phyloP scores from a whole-genome alignment of 106 monocot genomes.

The Hemerocallis citrina region DNA sequence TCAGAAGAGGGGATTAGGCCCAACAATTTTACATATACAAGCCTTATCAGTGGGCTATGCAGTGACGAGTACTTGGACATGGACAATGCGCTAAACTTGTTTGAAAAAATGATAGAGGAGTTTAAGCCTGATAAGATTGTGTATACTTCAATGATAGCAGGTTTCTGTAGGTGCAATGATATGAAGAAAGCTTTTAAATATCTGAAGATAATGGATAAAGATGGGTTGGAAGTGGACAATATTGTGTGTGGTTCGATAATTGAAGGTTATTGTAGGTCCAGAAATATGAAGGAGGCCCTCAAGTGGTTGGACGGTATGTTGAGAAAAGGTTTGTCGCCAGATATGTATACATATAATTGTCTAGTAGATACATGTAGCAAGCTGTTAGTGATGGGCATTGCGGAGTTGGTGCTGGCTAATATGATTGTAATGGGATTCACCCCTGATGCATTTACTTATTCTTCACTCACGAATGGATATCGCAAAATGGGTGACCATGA shows the following conservation, averaged over 20 bases:
- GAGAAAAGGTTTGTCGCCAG: conserved; percentile 5
- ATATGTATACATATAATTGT: conserved; percentile 10
- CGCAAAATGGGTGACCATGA: conserved; percentile 9
- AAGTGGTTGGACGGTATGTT: conserved; percentile 1
- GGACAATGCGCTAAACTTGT: not conserved
- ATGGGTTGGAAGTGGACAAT: conserved; percentile 9
- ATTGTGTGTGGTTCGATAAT: conserved; percentile 10
- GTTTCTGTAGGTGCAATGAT: conserved; percentile 17
- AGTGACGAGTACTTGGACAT: not conserved
- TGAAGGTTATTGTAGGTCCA: conserved; percentile 13
- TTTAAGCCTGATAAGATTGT: conserved; percentile 12
- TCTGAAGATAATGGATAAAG: conserved; percentile 5
- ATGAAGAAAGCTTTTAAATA: conserved; percentile 15
- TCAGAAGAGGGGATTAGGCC: conserved; percentile 2
- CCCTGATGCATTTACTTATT: conserved; percentile 10
- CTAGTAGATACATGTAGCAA: conserved; percentile 16
- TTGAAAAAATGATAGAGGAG: conserved; percentile 14
- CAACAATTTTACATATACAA: conserved; percentile 9
- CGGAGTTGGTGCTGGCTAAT: conserved; percentile 9
- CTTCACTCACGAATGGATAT: conserved; percentile 10
- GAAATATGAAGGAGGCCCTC: conserved; percentile 12
- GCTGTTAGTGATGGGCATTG: conserved; percentile 4
- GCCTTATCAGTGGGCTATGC: conserved; percentile 12
- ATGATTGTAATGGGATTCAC: conserved; percentile 8
- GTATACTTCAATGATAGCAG: conserved; percentile 24